Evolutionary conservation across 495 filamentous ascomycete species (phyloP), one percentile per base, ranked within the genome.

Genomic region (Trichodelitschia bisporula): DNA sequence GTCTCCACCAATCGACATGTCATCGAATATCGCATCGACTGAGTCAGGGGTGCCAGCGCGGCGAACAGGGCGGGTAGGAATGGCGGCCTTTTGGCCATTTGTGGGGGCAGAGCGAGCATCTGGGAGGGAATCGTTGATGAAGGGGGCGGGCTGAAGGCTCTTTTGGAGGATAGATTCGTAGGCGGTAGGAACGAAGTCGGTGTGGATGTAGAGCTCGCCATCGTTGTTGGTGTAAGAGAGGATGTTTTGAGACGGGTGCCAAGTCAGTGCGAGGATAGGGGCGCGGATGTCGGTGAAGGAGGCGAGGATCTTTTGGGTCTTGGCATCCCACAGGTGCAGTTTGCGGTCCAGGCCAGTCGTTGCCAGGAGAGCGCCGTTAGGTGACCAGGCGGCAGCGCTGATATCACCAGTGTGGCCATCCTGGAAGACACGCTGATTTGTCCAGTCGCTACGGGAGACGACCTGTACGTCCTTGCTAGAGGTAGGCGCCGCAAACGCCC

Each of bases 221-320:
- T 90, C 73, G 10, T 70, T 75, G 14, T 73, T 95, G 0, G 82
- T 84, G 43, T 93, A 90, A 0, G 80, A 90, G 5, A 80, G 52
- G 8, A 82, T 63, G 35, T 97, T 95, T 25, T 76, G 68, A 4
- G 56, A 72, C 4, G 86, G 83, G 45, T 97, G 89, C 86, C 86
- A 97, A 24, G 68, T 60, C 19, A 97, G 57, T 31, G 76, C 75
- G 34, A 82, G 70, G 18, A 95, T 72, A 35, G 76, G 77, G 32
- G 66, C 58, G 38, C 44, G 45, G 18, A 49, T 28, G 32, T 52
- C 48, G 11, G 51, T 50, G 28, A 37, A 41, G 37, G 43, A 59
- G 26, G 64, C 62, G 19, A 82, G 39, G 14, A 90, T 58, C 20
- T 61, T 76, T 48, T 92, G 83, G 2, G 78, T 77, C 41, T 75